A percentile compares a stretch with the other conserved stretches of the same genome.
phyloP scores from a whole-genome alignment of 2,329 filamentous ascomycete species.

The Phialemoniopsis sp. region DNA sequence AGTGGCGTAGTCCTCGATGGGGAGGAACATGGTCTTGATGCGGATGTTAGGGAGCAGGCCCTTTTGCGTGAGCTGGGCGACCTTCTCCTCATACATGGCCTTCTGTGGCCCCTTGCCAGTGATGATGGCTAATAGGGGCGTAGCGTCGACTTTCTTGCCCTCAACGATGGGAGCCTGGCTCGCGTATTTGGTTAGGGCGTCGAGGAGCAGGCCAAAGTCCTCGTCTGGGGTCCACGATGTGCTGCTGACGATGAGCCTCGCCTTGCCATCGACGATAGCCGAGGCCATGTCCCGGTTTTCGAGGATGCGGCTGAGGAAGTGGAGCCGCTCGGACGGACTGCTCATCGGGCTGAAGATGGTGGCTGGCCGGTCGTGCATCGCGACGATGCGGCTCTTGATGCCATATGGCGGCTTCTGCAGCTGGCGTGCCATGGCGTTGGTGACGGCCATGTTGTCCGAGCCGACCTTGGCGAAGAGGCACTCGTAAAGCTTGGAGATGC shows the following conservation, averaged over 20 bases:
- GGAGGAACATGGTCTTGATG: slow-evolving; percentile 81
- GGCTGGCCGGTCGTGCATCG: slow-evolving; percentile 84
- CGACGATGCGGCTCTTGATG: slow-evolving; percentile 60
- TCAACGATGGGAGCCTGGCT: slow-evolving; percentile 19
- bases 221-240: slow-evolving; percentile 98
- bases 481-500: slow-evolving; percentile 75
- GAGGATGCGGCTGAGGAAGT: slow-evolving; percentile 62
- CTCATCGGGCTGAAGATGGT: slow-evolving; percentile 72
- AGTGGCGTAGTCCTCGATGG: slow-evolving; percentile 75
- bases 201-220: slow-evolving; percentile 84
- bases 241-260: slow-evolving; percentile 78
- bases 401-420: slow-evolving; percentile 61
- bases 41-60: slow-evolving; percentile 67
- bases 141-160: slow-evolving; percentile 14
- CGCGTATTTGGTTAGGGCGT: slow-evolving; percentile 75
- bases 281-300: slow-evolving; percentile 58
- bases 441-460: slow-evolving; percentile 79
- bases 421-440: slow-evolving; percentile 78
- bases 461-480: slow-evolving; percentile 63
- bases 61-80: slow-evolving; percentile 54
- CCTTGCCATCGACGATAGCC: slow-evolving; percentile 52
- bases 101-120: slow-evolving; percentile 91
- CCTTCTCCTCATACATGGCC: slow-evolving; percentile 64
- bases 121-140: slow-evolving; percentile 81
- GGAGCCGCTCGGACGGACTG: slow-evolving; percentile 36